phyloP scores from a whole-genome alignment of 352 stramenopile species.

The Pelagophyceae sp. region DNA sequence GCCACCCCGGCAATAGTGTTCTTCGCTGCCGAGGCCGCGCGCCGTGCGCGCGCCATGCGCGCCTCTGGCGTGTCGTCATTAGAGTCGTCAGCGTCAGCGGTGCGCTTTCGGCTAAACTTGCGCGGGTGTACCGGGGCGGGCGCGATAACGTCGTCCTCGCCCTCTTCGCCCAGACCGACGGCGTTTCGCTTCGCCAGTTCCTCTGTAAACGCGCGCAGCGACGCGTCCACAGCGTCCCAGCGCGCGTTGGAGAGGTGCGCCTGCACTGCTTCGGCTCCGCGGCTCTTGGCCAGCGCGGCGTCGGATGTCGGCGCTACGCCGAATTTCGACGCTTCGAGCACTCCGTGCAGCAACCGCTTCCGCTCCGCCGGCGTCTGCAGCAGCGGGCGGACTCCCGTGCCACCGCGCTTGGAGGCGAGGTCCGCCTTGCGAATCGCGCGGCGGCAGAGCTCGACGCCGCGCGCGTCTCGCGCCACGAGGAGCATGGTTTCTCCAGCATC shows the following conservation, averaged over 20 bases:
- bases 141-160: background rate
- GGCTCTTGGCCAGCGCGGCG: background rate
- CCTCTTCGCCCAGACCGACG: background rate
- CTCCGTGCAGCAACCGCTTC: background rate
- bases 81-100: too few species aligned
- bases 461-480: background rate
- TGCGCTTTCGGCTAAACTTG: background rate
- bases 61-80: background rate
- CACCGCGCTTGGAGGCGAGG: background rate
- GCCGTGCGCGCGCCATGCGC: background rate
- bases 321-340: background rate
- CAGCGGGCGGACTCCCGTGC: background rate
- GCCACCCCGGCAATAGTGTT: background rate
- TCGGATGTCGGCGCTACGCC: background rate
- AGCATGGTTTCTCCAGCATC: background rate
- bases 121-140: background rate
- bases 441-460: background rate
- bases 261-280: background rate
- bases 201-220: background rate
- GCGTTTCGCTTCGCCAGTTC: background rate
- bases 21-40: background rate
- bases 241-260: background rate
- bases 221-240: background rate
- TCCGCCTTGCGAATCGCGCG: background rate
- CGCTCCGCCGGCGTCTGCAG: background rate